Evolutionary conservation across 2,329 filamentous ascomycete genomes (phyloP), one percentile per base, ranked within the genome.

Genomic region (Tetracladium maxilliforme): DNA sequence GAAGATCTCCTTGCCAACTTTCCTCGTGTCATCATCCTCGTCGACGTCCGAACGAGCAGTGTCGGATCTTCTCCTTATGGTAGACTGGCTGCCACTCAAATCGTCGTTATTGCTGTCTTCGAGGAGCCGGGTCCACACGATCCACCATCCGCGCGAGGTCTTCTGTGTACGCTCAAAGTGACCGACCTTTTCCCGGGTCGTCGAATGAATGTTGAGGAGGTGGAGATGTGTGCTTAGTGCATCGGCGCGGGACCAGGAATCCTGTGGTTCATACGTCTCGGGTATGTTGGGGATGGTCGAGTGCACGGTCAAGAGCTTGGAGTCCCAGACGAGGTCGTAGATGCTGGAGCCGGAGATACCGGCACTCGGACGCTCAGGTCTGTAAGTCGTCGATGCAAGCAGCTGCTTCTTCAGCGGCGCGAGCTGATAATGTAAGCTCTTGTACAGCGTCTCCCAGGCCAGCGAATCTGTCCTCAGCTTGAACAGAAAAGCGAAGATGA

Each of bases 401-500:
- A 78, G 52, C 1, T 66, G 56, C 34, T 64, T 68, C 24, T 63
- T 56, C 4, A 78, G 51, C 2, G 71, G 65, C 3, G 56, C 51
- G 9, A 78, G 57, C 37, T 78, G 70, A 32, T 64, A 49, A 37
- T 75, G 69, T 13, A 77, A 48, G 2, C 64, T 65, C 22, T 58
- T 59, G 41, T 76, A 76, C 6, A 74, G 47, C 1, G 51, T 39
- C n/a, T 64, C 54, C 44, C 56, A 63, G 4, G 61, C 60, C 3
- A 74, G 47, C 2, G 69, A 65, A 27, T 67, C 58, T 6, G 75
- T 74, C 23, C 59, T 58, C 21, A 64, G 52, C 23, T 64, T 51
- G 45, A 87, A 87, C 4, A 90, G 54, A 32, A 90, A 75, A 2
- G 74, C 67, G 44, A 80, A 86, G 23, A 87, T 65, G 47, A 87